Conservation (phyloP, 1,139 yeast species). For the Insectozyma bohioensis region DNA sequence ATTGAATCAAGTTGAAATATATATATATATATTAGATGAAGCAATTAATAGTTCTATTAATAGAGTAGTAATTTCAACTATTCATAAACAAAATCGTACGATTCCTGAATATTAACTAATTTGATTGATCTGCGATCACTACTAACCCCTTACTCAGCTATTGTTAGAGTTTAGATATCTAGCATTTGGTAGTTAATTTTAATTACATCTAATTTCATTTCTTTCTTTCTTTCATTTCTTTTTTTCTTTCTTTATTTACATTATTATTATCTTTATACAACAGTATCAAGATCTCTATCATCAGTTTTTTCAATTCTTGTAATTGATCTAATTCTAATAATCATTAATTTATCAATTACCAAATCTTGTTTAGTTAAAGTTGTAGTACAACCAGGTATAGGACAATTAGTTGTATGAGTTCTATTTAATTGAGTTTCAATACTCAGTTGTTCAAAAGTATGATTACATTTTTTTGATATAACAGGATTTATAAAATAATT, state of each 20-base stretch:
- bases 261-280: conserved; percentile 6
- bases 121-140: too few species aligned
- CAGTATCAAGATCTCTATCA: conserved; percentile 12
- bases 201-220: too few species aligned
- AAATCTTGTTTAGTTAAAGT: conserved; percentile 29
- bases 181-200: too few species aligned
- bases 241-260: not conserved
- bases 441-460: conserved; percentile 55
- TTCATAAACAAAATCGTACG: too few species aligned
- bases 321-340: conserved; percentile 45
- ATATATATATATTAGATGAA: too few species aligned
- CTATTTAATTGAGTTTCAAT: conserved; percentile 26
- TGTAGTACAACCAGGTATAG: conserved; percentile 49
- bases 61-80: too few species aligned
- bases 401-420: conserved; percentile 30
- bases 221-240: too few species aligned
- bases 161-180: too few species aligned
- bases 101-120: too few species aligned
- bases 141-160: too few species aligned
- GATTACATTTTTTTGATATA: conserved; percentile 54
- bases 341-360: conserved; percentile 48
- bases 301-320: conserved; percentile 6
- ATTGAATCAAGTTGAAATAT: too few species aligned
- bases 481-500: conserved; percentile 52
- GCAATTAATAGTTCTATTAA: too few species aligned